phyloP scores from a whole-genome alignment of 371 early-diverging fungal genomes.

The Phascolomyces articulosus region DNA sequence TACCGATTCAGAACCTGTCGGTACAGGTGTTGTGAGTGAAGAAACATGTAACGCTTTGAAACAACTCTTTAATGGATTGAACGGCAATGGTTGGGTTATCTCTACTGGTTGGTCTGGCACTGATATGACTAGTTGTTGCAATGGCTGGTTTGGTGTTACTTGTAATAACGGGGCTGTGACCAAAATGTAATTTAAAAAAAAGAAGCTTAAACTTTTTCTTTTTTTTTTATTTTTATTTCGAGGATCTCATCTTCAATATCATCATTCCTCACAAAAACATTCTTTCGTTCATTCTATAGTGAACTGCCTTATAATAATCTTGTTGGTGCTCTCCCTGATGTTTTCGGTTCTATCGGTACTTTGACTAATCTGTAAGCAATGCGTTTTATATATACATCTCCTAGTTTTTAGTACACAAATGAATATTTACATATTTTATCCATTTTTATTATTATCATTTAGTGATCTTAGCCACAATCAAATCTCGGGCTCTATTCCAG shows the following conservation, averaged over 20 bases:
- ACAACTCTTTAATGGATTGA: constrained; percentile 32
- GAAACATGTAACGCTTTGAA: constrained; percentile 35
- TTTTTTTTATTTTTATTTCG: no score
- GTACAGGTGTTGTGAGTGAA: constrained; percentile 3
- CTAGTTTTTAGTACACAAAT: not conserved
- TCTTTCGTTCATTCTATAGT: constrained; percentile 16
- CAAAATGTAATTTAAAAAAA: constrained; percentile 34
- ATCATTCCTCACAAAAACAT: no score
- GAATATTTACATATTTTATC: no score
- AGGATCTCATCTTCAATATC: no score
- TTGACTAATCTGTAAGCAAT: constrained; percentile 45
- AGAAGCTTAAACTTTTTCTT: not conserved
- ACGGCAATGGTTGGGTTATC: constrained; percentile 40
- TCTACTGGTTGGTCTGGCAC: constrained; percentile 41
- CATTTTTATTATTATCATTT: constrained; percentile 7
- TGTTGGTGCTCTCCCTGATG: constrained; percentile 49
- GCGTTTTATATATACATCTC: no score
- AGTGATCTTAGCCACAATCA: constrained; percentile 57
- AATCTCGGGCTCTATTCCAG: constrained; percentile 48
- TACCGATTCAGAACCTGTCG: not conserved
- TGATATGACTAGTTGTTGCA: constrained; percentile 48
- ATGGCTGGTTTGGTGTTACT: constrained; percentile 39
- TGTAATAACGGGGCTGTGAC: constrained; percentile 43
- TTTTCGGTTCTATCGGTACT: constrained; percentile 39
- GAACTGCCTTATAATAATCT: constrained; percentile 50